A percentile compares a stretch with the other conserved stretches of the same genome.
Conservation (phyloP, 306 rosid genomes). For the Mimosa pudica region DNA sequence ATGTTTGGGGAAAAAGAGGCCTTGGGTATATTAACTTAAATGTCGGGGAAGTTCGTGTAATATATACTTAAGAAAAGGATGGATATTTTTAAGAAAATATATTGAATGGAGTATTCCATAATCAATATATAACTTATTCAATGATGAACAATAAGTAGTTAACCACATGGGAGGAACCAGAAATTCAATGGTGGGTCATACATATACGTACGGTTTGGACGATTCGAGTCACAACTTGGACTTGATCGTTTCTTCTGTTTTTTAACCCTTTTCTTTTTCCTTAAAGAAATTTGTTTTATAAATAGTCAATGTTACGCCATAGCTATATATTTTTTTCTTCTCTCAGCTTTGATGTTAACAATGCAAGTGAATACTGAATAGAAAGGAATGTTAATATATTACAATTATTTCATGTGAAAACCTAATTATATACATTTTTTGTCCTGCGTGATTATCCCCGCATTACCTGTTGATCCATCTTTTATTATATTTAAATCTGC, state of each 20-base stretch:
- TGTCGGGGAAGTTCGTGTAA: background rate
- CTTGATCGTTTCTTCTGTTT: background rate
- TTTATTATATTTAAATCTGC: background rate
- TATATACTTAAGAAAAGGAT: background rate
- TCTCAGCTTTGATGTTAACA: background rate
- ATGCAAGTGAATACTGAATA: background rate
- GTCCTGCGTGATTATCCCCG: background rate
- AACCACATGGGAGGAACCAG: background rate
- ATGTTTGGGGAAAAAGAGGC: background rate
- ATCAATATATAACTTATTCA: background rate
- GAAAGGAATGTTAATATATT: background rate
- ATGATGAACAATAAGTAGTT: background rate
- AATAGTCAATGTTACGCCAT: background rate
- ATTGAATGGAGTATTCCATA: background rate
- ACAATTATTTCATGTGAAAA: background rate
- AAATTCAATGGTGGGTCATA: background rate
- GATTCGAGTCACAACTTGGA: background rate
- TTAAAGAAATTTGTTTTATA: too few species aligned
- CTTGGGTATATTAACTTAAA: background rate
- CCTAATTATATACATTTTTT: background rate
- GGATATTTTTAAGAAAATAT: background rate
- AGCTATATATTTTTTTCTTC: background rate
- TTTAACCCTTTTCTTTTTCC: background rate
- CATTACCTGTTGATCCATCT: background rate
- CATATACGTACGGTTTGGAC: background rate